Base-by-base conservation (phyloP, 2,329 filamentous ascomycete genomes). In the Bipolaris sorokiniana region DNA sequence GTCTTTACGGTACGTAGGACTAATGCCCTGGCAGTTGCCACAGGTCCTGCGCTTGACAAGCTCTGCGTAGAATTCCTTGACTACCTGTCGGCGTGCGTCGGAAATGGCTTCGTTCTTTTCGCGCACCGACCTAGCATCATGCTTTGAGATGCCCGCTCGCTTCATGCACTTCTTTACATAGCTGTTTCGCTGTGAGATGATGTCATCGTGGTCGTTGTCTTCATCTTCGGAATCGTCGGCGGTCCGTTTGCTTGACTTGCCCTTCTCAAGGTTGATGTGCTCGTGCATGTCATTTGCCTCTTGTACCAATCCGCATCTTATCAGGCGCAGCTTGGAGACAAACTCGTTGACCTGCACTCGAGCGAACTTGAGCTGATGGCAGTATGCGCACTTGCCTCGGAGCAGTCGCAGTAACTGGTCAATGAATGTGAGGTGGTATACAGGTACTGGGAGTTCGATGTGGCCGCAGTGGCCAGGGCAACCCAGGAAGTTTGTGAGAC, bases 391-490 rank as follows among this genome's bases (percentile, higher is more conserved):
- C 77, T 94, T 90, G 51, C 91, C 90, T 67, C 92, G 88, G 18
- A 99, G 83, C 44, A 99, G 82, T 42, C 91, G 89, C 62, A 96
- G 86, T 50, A 93, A 85, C 76, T 97, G 93, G 73, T 97, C 93
- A 82, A 99, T 90, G 72, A 97, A 98, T 1, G 92, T 90, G n/a
- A 94, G 91, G 77, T 99, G 94, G 76, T 98, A 99, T 50, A 97
- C 91, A 45, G 91, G 91, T 11, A 93, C 89, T 13, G 95, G 93
- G 11, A 99, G 87, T 69, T 97, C 92, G 75, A 99, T 96, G 74
- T 99, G 95, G 51, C 95, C 96, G 58, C 90, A 86, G 80, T 99
- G 96, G 55, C 96, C 96, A 6, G 94, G 92, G 75, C 96, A 99
- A 68, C 86, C 74, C 20, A 63, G 86, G 72, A 88, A 85, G 60